These are phyloP conservation scores for Mycena galopus DNA, from an alignment of 768 basidiomycete species.

Conservation along the genomic window DNA sequence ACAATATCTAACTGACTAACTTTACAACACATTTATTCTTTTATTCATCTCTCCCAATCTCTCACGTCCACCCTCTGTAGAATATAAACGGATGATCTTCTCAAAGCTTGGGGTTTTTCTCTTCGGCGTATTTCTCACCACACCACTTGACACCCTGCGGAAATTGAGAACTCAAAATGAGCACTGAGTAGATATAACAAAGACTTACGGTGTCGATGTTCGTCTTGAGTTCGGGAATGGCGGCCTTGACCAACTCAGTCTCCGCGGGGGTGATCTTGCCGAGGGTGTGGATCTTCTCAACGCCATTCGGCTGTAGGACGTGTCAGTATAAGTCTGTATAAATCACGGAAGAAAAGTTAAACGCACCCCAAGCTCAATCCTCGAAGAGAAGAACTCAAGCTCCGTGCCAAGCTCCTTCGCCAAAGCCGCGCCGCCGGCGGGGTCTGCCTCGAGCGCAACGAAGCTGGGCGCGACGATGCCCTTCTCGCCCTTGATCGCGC, in stretches of 20 bases:
- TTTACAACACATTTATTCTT: constrained; percentile 31
- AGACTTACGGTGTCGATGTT: constrained; percentile 79
- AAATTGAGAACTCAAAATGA: not conserved
- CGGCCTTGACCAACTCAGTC: constrained; percentile 80
- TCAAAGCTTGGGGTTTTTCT: constrained; percentile 41
- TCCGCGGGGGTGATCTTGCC: constrained; percentile 83
- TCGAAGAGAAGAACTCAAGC: constrained; percentile 90
- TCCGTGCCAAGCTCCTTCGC: constrained; percentile 81
- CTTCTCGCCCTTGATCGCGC: constrained; percentile 89
- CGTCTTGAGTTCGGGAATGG: constrained; percentile 79
- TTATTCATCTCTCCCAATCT: not conserved
- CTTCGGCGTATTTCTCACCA: constrained; percentile 30
- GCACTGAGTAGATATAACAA: not conserved
- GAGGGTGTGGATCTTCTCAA: constrained; percentile 84
- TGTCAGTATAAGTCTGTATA: constrained; percentile 1
- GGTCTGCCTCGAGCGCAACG: constrained; percentile 83
- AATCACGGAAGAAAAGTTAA: constrained; percentile 3
- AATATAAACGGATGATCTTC: not conserved
- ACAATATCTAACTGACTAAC: constrained; percentile 9
- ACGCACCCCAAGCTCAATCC: constrained; percentile 88
- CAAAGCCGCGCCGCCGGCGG: constrained; percentile 78
- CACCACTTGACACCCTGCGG: constrained; percentile 36
- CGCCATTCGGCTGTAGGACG: constrained; percentile 74
- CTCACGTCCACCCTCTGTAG: too few species aligned
- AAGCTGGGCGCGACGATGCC: constrained; percentile 88